Evolutionary conservation across 176 grass and related monocot species (phyloP), one percentile per base, ranked within the genome.

Genomic region (Oryza brachyantha): DNA sequence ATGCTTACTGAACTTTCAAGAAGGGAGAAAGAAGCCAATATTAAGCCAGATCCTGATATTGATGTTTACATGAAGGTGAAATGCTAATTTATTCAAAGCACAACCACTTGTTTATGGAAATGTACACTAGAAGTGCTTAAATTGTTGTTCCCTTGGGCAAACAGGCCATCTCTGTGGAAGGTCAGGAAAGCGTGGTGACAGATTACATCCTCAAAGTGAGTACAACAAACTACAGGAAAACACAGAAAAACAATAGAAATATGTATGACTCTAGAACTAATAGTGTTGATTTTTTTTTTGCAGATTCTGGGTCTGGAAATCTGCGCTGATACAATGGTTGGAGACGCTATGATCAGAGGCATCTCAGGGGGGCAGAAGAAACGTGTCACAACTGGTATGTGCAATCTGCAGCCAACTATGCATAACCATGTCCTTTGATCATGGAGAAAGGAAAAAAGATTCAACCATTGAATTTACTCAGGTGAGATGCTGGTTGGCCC

Each of bases 401-500:
- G 17, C 37, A 61, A 78, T 70, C 27, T 75, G 25, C 16, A 66
- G 55, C 57, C 13, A 46, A 16, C 43, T 66, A 9, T 2, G 4
- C 13, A 75, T 66, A 67, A 79, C 59, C 24, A 19, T 65, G 41
- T 10, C 32, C 14, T 66, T 87, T 52, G 61, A 14, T 58, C 28
- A 64, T 34, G 25, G 16, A 11, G 5, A 16, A 77, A 78, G n/a
- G n/a, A n/a, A n/a, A n/a, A n/a, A n/a, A n/a, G n/a, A n/a, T n/a
- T n/a, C n/a, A n/a, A 81, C 84, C 61, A 25, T 43, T 78, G 7
- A 77, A 81, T 83, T 72, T 84, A 13, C 58, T 45, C 32, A 97
- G 94, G 94, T 58, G 91, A 97, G 73, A 97, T 97, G 95, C 91
- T 97, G 85, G 95, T 97, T 14, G 95, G 95, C 16, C 94, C 94